Base-by-base conservation (phyloP, 2,329 filamentous ascomycete genomes). In the Fusarium xylarioides region DNA sequence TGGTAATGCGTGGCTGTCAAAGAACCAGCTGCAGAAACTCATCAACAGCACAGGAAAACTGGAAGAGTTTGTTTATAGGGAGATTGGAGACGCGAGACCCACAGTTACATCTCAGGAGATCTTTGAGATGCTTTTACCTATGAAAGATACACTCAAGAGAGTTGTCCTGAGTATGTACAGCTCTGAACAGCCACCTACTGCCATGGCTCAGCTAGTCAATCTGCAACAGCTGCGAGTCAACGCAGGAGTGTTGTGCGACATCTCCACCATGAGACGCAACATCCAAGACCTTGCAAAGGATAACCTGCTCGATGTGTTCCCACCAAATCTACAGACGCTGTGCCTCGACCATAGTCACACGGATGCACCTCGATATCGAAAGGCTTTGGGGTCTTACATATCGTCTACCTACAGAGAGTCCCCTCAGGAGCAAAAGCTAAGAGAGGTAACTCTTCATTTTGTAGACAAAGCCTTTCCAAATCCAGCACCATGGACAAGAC, bases 11-110 rank as follows among this genome's bases (percentile, higher is more conserved):
- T 6, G 3, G 18, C 9, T 46, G 7, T n/a, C 15, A 3, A 30
- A 56, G 34, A 15, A 52, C 2, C 11, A n/a, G 19, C 32, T 69
- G 8, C 26, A 28, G 12, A 30, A 11, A 10, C 23, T 69, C 4
- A 16, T 67, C 16, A 30, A 35, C 14, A 46, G 16, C 7, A 38
- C 63, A 10, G 30, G 11, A 9, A 28, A 15, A 11, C 43, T 69
- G 16, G 37, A 57, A 8, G 66, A 63, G n/a, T 69, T 69, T 42
- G 52, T 32, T 8, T 69, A 44, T 7, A 50, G 54, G 16, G 53
- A 59, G 7, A 34, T 40, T 18, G 35, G 7, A 11, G 11, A 11
- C 12, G 4, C 28, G 11, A 28, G 26, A 28, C 26, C 26, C 5
- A 28, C 26, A 28, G 28, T 53, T 11, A 54, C 32, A 18, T 32